phyloP scores from a whole-genome alignment of 2,329 filamentous ascomycete genomes.

The Apiospora malaysiana region DNA sequence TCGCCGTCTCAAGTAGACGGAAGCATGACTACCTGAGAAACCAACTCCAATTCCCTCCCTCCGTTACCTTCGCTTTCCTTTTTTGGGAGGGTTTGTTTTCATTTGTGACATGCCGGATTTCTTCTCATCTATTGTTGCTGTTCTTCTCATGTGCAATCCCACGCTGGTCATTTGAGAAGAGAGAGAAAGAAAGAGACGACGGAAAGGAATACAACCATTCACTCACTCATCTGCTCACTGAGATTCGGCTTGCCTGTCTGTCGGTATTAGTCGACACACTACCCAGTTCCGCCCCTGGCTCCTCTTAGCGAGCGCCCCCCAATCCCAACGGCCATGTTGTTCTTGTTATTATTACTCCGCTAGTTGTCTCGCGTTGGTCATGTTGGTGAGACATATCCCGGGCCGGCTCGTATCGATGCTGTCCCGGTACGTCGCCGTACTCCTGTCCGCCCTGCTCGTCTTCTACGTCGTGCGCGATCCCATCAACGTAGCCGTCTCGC shows the following conservation, averaged over 20 bases:
- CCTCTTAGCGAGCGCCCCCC: background rate
- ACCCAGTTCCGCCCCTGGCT: background rate
- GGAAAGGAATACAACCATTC: background rate
- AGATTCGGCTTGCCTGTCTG: background rate
- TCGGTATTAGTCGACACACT: background rate
- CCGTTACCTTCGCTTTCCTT: background rate
- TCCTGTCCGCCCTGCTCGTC: slow-evolving; percentile 39
- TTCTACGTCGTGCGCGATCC: slow-evolving; percentile 40
- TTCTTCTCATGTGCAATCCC: background rate
- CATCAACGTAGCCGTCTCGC: slow-evolving; percentile 27
- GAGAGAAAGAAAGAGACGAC: background rate
- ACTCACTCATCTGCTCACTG: background rate
- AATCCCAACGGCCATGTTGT: slow-evolving; percentile 7
- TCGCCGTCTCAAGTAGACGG: background rate
- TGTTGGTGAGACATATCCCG: slow-evolving; percentile 24
- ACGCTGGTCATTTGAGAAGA: background rate
- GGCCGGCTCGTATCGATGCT: slow-evolving; percentile 36
- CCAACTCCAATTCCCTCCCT: slow-evolving; percentile 14
- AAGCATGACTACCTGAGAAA: background rate
- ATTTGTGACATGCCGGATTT: background rate
- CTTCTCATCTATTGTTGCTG: background rate
- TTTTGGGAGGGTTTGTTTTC: background rate
- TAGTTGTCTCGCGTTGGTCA: slow-evolving; percentile 6
- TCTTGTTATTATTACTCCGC: background rate
- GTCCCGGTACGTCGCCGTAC: slow-evolving; percentile 38